Evolutionary conservation across 257 asterid genomes (phyloP).

Genomic region (Nicotiana knightiana): DNA sequence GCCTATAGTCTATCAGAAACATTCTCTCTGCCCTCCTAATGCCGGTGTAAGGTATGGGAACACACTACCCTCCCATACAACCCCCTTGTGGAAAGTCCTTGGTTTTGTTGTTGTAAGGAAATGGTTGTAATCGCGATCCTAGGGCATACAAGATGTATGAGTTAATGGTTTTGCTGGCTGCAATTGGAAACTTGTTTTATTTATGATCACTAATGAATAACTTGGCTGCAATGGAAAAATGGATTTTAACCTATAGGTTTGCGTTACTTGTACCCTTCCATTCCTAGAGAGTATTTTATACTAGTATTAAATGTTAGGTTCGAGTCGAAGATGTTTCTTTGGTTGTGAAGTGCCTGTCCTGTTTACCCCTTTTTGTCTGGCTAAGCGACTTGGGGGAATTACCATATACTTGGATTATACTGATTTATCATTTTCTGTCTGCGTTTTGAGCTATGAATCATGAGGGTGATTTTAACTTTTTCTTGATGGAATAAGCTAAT

Average conservation of each 20-base stretch:
- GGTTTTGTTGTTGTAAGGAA: not conserved
- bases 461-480: not conserved
- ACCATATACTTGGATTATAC: not conserved
- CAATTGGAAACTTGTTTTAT: not conserved
- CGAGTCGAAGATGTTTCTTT: too few species aligned
- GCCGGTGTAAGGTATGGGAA: too few species aligned
- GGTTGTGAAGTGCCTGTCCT: not conserved
- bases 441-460: not conserved
- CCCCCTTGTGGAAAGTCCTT: too few species aligned
- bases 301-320: not conserved
- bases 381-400: not conserved
- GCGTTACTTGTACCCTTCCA: not conserved
- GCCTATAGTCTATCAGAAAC: too few species aligned
- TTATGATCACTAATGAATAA: not conserved
- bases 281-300: not conserved
- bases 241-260: not conserved
- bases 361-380: too few species aligned
- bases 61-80: too few species aligned
- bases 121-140: not conserved
- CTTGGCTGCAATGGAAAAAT: not conserved
- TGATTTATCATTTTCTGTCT: not conserved
- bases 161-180: not conserved
- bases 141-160: not conserved
- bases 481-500: not conserved
- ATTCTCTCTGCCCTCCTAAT: too few species aligned